Evolutionary conservation across 2,329 filamentous ascomycete genomes (phyloP), one percentile per base, ranked within the genome.

Genomic region (Penicillium occitanis): DNA sequence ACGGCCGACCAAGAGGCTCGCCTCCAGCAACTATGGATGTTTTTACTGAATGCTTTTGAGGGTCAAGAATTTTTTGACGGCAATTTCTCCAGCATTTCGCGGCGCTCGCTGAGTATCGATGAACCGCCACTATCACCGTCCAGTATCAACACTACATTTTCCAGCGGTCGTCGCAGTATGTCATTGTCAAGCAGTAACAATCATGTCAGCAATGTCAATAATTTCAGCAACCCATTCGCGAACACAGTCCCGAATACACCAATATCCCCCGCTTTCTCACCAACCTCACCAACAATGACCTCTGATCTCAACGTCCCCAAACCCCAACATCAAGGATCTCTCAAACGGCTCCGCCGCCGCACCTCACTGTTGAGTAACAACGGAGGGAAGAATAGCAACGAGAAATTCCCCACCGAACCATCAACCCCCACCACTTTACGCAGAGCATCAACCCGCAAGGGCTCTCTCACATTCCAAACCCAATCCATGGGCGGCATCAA

Each of bases 1-100:
- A 96, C 92, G 14, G 78, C 87, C 2, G 92, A 96, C 67, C 88
- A 99, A 79, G 91, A 97, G 72, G 86, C 87, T 68, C 97, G 95
- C 80, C 82, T 99, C 67, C 91, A 90, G 73, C 89, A 94, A 75
- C 85, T 98, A 70, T 99, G 95, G 95, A 80, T 84, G 19, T 83
- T 88, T 63, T 84, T 92, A 35, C 84, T 96, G 70, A 88, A 90
- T 67, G 83, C 95, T 35, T 66, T 66, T 51, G 65, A 66, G 2
- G 22, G 42, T 22, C 33, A 40, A 28, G 53, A 63, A 17, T 10
- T 33, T 2, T 59, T 88, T 70, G 82, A 84, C 53, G 84, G 71
- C 61, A 64, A 37, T 30, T 14, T 19, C n/a, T 53, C 55, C 84
- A 71, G 60, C 63, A 33, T 59, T 33, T 14, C 51, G 37, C 53